Conservation (phyloP, 2,329 filamentous ascomycete genomes). For the Botrytis porri region DNA sequence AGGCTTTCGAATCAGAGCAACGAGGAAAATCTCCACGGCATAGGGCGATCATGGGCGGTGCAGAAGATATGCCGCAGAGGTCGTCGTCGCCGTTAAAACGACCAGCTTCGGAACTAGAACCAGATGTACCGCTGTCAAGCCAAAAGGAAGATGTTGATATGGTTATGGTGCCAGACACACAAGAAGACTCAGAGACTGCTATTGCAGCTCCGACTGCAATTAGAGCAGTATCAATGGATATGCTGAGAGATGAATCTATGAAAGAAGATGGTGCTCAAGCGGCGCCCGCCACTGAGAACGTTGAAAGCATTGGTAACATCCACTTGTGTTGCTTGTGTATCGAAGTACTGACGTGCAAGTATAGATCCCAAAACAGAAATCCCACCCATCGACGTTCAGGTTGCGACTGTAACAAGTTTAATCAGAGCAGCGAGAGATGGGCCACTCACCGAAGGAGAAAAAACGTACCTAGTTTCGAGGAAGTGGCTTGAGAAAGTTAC, state of each 20-base stretch:
- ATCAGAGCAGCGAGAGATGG: slow-evolving; percentile 47
- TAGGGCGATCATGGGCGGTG: slow-evolving; percentile 58
- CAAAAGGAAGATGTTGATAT: slow-evolving; percentile 39
- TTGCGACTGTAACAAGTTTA: slow-evolving; percentile 66
- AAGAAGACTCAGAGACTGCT: slow-evolving; percentile 17
- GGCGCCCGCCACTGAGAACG: slow-evolving; percentile 10
- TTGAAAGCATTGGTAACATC: slow-evolving; percentile 12
- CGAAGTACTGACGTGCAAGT: background rate
- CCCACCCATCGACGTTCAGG: slow-evolving; percentile 64
- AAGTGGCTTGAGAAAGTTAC: slow-evolving; percentile 75
- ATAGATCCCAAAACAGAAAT: slow-evolving; percentile 26
- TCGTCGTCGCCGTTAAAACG: slow-evolving; percentile 65
- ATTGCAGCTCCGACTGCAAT: slow-evolving; percentile 17
- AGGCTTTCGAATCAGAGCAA: slow-evolving; percentile 32
- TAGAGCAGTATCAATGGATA: slow-evolving; percentile 31
- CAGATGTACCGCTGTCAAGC: slow-evolving; percentile 27
- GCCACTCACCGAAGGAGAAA: slow-evolving; percentile 65
- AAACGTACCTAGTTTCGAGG: slow-evolving; percentile 74
- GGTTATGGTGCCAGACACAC: slow-evolving; percentile 29
- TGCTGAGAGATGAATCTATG: slow-evolving; percentile 25
- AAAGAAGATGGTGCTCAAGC: background rate
- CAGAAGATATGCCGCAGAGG: slow-evolving; percentile 55
- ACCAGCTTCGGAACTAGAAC: slow-evolving; percentile 47
- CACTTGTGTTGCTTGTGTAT: background rate
- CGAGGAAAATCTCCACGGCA: slow-evolving; percentile 51